Conservation (phyloP, 345 rosid species). For the Populus deltoides region DNA sequence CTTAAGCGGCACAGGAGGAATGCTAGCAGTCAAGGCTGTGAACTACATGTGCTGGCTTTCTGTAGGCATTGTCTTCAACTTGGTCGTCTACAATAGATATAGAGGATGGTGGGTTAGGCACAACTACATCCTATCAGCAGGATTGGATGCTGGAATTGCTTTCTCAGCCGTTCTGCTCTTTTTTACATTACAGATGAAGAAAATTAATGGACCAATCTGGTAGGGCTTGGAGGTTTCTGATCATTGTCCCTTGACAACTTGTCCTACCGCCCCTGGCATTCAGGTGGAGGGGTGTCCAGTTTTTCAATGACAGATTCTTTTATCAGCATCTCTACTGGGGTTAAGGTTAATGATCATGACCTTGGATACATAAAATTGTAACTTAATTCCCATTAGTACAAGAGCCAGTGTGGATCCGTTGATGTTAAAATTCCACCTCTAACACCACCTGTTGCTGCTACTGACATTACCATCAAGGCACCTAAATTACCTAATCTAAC, state of each 20-base stretch:
- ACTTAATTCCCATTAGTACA: not conserved
- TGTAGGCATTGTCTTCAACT: conserved; percentile 18
- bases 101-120: conserved; percentile 56
- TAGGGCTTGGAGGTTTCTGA: conserved; percentile 48
- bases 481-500: too few species aligned
- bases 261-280: conserved; percentile 45
- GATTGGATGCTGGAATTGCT: conserved; percentile 55
- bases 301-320: not conserved
- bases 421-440: not conserved
- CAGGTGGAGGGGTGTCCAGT: conserved; percentile 41
- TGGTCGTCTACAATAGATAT: conserved; percentile 24
- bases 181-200: conserved; percentile 31
- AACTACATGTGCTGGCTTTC: conserved; percentile 16
- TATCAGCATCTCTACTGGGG: not conserved
- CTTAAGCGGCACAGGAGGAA: conserved; percentile 28
- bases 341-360: not conserved
- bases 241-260: conserved; percentile 45
- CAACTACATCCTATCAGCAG: conserved; percentile 47
- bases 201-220: conserved; percentile 44
- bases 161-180: conserved; percentile 44
- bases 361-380: not conserved
- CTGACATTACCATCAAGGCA: too few species aligned
- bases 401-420: not conserved
- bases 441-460: too few species aligned
- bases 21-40: conserved; percentile 12